Conservation (phyloP, 1,284 basidiomycete species). For the Melampsora larici-populina region DNA sequence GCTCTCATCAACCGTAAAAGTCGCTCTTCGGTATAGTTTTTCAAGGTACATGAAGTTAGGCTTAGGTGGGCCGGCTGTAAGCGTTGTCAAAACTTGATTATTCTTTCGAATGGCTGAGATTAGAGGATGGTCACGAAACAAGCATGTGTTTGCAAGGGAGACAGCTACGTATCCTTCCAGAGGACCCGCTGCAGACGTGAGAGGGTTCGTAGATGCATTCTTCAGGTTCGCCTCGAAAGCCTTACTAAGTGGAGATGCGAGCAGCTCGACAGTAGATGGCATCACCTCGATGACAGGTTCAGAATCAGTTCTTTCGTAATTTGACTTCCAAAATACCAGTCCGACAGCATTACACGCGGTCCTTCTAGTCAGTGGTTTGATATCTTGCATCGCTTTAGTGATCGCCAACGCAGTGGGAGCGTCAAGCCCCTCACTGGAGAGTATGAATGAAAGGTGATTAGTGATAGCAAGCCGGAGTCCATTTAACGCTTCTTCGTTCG, state of each 20-base stretch:
- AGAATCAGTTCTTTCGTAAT: neutral
- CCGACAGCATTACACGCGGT: conserved; percentile 36
- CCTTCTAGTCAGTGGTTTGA: conserved; percentile 35
- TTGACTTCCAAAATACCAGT: conserved; percentile 30
- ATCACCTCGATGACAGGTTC: neutral
- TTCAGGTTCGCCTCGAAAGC: conserved; percentile 69
- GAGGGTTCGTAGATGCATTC: conserved; percentile 62
- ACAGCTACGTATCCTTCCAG: conserved; percentile 78
- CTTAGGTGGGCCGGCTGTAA: conserved; percentile 58
- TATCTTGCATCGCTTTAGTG: conserved; percentile 41
- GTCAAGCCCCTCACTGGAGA: conserved; percentile 20
- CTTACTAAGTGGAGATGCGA: conserved; percentile 16
- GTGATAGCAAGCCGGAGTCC: conserved; percentile 19
- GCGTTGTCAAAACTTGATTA: conserved; percentile 52
- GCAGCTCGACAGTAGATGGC: neutral
- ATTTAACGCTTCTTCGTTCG: conserved; percentile 38
- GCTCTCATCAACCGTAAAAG: conserved; percentile 64
- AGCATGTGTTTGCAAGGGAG: conserved; percentile 59
- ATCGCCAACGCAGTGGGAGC: conserved; percentile 8
- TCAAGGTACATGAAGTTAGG: conserved; percentile 82
- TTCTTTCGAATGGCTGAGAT: conserved; percentile 46
- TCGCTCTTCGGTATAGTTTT: conserved; percentile 73
- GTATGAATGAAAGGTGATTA: conserved; percentile 25
- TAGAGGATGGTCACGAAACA: conserved; percentile 38
- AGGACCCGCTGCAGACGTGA: conserved; percentile 64